These are phyloP conservation scores for Noccaea bulbosa DNA, from an alignment of 345 rosid genomes.

Conservation along the genomic window DNA sequence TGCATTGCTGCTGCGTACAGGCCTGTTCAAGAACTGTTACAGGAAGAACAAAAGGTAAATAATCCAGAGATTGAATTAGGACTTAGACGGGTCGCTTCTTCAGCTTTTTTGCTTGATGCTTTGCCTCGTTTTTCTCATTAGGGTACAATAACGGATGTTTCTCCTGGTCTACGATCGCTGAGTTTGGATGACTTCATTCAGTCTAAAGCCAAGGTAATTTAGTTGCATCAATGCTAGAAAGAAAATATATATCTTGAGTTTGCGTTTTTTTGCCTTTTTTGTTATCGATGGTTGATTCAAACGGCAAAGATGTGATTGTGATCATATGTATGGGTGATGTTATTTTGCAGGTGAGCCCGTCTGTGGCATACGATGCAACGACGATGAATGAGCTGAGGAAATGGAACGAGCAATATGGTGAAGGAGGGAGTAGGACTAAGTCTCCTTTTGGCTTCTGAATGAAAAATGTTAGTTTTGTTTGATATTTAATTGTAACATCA, in stretches of 20 bases:
- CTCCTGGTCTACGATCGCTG: constrained; percentile 63
- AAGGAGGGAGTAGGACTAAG: constrained; percentile 85
- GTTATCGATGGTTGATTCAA: not conserved
- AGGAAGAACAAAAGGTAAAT: constrained; percentile 70
- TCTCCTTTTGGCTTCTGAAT: constrained; percentile 80
- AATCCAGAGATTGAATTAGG: constrained; percentile 16
- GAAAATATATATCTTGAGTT: not conserved
- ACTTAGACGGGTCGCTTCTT: constrained; percentile 3
- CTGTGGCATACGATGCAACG: constrained; percentile 80
- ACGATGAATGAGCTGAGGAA: constrained; percentile 96
- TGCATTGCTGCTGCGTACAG: constrained; percentile 97
- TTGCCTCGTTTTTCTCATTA: constrained; percentile 35
- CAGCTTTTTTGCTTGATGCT: not conserved
- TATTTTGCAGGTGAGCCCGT: constrained; percentile 78
- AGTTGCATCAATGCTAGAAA: constrained; percentile 11
- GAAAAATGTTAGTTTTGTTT: constrained; percentile 18
- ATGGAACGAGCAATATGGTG: constrained; percentile 98
- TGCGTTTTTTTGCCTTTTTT: not conserved
- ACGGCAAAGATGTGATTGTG: constrained; percentile 29
- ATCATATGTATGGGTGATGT: constrained; percentile 15
- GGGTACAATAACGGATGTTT: constrained; percentile 48
- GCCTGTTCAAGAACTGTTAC: constrained; percentile 90
- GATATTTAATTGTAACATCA: not conserved
- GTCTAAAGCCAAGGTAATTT: constrained; percentile 81
- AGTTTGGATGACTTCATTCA: constrained; percentile 73